Evolutionary conservation across 2,329 filamentous ascomycete species (phyloP).

Genomic region (Neofusicoccum parvum): DNA sequence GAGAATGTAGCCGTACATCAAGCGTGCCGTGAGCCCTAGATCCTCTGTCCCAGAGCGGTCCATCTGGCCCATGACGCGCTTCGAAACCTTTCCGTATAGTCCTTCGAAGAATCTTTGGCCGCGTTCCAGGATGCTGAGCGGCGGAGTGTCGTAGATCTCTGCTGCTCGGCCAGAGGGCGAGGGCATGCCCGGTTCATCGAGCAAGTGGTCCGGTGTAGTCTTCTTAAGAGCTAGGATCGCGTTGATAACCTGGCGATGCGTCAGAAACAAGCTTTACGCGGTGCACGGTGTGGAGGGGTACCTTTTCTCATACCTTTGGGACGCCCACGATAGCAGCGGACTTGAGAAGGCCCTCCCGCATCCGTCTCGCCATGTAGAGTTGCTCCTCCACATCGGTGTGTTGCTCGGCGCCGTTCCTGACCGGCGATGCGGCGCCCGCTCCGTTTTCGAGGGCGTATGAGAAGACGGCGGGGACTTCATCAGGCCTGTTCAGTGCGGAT

Average conservation of each 20-base stretch:
- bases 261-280: conserved; percentile 2
- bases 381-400: conserved; percentile 44
- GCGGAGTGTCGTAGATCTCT: conserved; percentile 44
- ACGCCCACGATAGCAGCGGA: conserved; percentile 52
- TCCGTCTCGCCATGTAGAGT: conserved; percentile 48
- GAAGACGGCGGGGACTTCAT: conserved; percentile 52
- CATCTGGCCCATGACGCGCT: conserved; percentile 52
- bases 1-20: conserved; percentile 55
- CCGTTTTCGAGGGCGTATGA: conserved; percentile 44
- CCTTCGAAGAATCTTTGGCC: conserved; percentile 52
- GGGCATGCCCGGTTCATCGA: conserved; percentile 40
- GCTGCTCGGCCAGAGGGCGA: conserved; percentile 44
- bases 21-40: conserved; percentile 49
- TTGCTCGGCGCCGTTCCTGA: not conserved
- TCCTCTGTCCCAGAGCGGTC: conserved; percentile 54
- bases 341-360: conserved; percentile 56
- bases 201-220: conserved; percentile 45
- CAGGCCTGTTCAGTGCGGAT: conserved; percentile 52
- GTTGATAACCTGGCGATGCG: conserved; percentile 28
- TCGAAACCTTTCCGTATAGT: conserved; percentile 55
- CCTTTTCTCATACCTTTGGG: conserved; percentile 47
- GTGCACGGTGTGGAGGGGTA: conserved; percentile 16
- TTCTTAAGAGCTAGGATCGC: conserved; percentile 49
- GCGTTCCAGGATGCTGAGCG: conserved; percentile 43
- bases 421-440: conserved; percentile 19